Conservation (phyloP, 169 alveolate species). For the Eimeria brunetti region DNA sequence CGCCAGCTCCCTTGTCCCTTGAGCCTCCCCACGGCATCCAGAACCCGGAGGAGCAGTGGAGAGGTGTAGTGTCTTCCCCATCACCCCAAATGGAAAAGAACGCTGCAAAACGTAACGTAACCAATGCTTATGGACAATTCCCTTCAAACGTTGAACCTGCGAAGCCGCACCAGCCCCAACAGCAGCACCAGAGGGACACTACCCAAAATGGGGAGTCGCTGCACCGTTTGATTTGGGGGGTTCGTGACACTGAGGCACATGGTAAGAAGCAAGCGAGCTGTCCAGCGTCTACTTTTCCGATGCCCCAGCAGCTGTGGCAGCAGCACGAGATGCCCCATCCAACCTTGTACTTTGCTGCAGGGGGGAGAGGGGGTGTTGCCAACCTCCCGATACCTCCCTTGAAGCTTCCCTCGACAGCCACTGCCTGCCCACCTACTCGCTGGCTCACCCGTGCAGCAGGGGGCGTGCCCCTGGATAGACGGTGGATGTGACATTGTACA, state of each 20-base stretch:
- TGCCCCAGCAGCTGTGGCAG: slow-evolving; percentile 26
- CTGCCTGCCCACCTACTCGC: slow-evolving; percentile 8
- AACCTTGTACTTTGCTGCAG: not conserved
- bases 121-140: not conserved
- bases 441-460: slow-evolving; percentile 1
- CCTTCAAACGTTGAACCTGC: not conserved
- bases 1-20: slow-evolving; percentile 17
- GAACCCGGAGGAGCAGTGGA: not conserved
- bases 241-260: not conserved
- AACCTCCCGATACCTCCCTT: not conserved
- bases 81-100: not conserved
- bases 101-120: not conserved
- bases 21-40: slow-evolving; percentile 15
- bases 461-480: not conserved
- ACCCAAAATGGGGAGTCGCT: not conserved
- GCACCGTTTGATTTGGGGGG: slow-evolving; percentile 12
- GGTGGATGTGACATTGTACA: slow-evolving; percentile 5
- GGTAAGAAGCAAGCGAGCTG: not conserved
- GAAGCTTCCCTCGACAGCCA: not conserved
- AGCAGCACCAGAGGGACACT: slow-evolving; percentile 26
- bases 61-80: not conserved
- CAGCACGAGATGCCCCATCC: slow-evolving; percentile 15
- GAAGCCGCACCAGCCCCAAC: not conserved
- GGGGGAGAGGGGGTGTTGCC: not conserved
- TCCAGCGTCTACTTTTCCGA: not conserved